Evolutionary conservation across 345 rosid genomes (phyloP), one percentile per base, ranked within the genome.

Genomic region (Litchi chinensis): DNA sequence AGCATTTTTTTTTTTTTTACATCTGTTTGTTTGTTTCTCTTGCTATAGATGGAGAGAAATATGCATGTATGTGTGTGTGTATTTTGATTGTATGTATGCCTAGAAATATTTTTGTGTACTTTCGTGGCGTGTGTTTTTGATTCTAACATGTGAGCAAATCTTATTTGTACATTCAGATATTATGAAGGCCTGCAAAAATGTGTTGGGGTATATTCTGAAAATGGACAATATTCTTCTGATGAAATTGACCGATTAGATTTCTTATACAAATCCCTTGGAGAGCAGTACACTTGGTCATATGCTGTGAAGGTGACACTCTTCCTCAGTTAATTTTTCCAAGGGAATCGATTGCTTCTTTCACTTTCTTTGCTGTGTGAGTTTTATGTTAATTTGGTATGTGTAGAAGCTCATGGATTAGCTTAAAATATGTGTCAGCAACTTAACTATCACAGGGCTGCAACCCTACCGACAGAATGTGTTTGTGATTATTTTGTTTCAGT

Each of bases 101-200:
- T 64, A 62, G 18, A 13, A 26, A 13, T 70, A 28, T 32, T 32
- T 71, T 2, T 26, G 50, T 73, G 54, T 48, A 21, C 43, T 70
- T 26, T 76, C 6, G 70, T 65, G 46, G 75, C 41, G 40, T 65
- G 11, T 74, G 65, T n/a, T 37, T 46, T 32, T 59, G n/a, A 39
- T 41, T 77, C 39, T 71, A 39, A 71, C 28, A 19, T 43, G 74
- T 46, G 40, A 70, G n/a, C 32, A 73, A 22, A 68, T 76, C 6
- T 48, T 48, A 28, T 22, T 48, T 26, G 57, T 24, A 11, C 75
- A 62, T 85, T 82, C 94, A 96, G 99, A 77, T 94, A 91, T 84
- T 91, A 88, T 81, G 97, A 94, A 84, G 98, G 98, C 72, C 90
- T 96, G 77, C 99, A 96, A 79, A 92, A 87, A 79, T 94, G 98